Percentiles rank a stretch among this genome's conserved stretches.
phyloP scores from a whole-genome alignment of 257 asterid species.

The Nicotiana attenuata region DNA sequence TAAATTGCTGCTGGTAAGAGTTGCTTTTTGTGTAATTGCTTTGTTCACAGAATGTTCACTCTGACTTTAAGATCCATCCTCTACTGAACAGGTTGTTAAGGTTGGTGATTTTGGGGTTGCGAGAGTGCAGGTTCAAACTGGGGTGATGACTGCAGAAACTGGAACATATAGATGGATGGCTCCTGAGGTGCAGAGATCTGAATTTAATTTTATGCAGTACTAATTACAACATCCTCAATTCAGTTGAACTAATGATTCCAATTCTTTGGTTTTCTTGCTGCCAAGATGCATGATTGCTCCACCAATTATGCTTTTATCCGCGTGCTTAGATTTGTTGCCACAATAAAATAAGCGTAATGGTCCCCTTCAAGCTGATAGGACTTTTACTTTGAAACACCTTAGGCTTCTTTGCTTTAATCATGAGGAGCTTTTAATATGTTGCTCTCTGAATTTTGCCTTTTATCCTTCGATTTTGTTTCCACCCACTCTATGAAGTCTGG shows the following conservation, averaged over 20 bases:
- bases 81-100: constrained; percentile 64
- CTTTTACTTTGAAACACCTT: constrained; percentile 1
- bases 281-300: neutral
- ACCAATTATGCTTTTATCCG: neutral
- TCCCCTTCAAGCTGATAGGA: neutral
- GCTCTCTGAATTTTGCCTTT: neutral
- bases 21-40: neutral
- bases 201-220: neutral
- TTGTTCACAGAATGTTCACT: neutral
- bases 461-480: neutral
- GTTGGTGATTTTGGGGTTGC: constrained; percentile 99
- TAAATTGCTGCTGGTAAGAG: neutral
- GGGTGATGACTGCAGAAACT: constrained; percentile 98
- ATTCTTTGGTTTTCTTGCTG: neutral
- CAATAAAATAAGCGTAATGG: neutral
- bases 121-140: constrained; percentile 79
- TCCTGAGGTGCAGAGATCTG: constrained; percentile 65
- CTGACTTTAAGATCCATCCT: neutral
- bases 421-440: neutral
- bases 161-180: constrained; percentile 99
- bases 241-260: neutral
- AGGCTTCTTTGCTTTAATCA: neutral
- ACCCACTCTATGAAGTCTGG: neutral
- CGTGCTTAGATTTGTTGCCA: neutral
- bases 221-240: neutral